Conservation (phyloP, 805 yeast genomes). For the Priceomyces medius region DNA sequence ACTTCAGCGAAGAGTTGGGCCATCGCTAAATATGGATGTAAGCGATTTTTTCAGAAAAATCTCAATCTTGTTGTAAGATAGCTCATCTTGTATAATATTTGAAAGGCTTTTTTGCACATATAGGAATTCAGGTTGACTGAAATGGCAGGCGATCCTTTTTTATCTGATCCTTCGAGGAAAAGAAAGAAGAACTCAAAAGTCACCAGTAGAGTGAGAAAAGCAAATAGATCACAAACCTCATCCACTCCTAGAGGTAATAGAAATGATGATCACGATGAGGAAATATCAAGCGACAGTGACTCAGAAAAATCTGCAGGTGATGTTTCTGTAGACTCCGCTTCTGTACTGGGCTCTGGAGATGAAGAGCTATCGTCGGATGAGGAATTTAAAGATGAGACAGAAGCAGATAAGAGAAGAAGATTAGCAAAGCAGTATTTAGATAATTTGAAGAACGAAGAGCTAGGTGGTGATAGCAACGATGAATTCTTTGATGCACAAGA, state of each 20-base stretch:
- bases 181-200: constrained; percentile 38
- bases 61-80: neutral
- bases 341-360: constrained; percentile 28
- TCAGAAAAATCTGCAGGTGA: constrained; percentile 49
- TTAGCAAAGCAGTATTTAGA: constrained; percentile 90
- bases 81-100: neutral
- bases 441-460: constrained; percentile 60
- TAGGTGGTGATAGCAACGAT: constrained; percentile 43
- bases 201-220: constrained; percentile 15
- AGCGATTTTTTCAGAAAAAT: constrained; percentile 1
- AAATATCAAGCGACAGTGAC: constrained; percentile 51
- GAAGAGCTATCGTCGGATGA: constrained; percentile 59
- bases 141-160: constrained; percentile 62
- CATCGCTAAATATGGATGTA: constrained; percentile 1
- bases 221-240: constrained; percentile 17
- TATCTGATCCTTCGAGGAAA: constrained; percentile 58
- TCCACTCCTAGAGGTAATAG: constrained; percentile 7
- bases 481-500: constrained; percentile 80
- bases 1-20: neutral
- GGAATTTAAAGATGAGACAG: constrained; percentile 71
- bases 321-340: constrained; percentile 26
- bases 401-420: constrained; percentile 91
- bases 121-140: constrained; percentile 1
- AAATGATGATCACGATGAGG: constrained; percentile 44
- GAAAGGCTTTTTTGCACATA: neutral